Conservation (phyloP, 1,284 basidiomycete species). For the Leucoagaricus sp. region DNA sequence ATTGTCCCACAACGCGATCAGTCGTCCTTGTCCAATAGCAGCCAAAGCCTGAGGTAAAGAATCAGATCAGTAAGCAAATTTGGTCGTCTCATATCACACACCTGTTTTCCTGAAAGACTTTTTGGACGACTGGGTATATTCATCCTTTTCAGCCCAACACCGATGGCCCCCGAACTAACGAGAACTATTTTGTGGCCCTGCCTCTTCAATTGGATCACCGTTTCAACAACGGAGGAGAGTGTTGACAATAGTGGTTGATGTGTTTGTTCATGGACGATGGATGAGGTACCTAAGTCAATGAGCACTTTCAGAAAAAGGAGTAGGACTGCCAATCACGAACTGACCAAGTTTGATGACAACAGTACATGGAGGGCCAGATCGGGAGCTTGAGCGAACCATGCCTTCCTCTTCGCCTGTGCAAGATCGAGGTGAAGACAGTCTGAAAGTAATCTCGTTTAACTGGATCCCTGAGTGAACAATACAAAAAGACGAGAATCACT, state of each 20-base stretch:
- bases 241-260: slow-evolving; percentile 90
- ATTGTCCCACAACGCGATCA: slow-evolving; percentile 97
- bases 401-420: too few relatives aligned
- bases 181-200: slow-evolving; percentile 94
- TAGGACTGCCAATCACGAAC: not conserved
- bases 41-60: slow-evolving; percentile 74
- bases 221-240: slow-evolving; percentile 91
- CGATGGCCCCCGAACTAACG: slow-evolving; percentile 96
- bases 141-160: slow-evolving; percentile 93
- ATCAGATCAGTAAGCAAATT: not conserved
- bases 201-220: slow-evolving; percentile 76
- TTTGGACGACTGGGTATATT: slow-evolving; percentile 80
- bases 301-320: not conserved
- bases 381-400: slow-evolving; percentile 9
- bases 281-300: slow-evolving; percentile 74
- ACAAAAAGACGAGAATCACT: too few relatives aligned
- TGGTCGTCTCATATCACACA: slow-evolving; percentile 26
- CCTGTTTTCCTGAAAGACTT: slow-evolving; percentile 88
- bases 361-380: slow-evolving; percentile 43
- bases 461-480: too few relatives aligned
- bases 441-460: too few relatives aligned
- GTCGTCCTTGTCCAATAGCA: slow-evolving; percentile 93
- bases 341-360: slow-evolving; percentile 89
- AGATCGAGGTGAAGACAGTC: too few relatives aligned
- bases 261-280: slow-evolving; percentile 89